These are phyloP conservation scores for Keithomyces neogunnii DNA, from an alignment of 2,329 filamentous ascomycete genomes.

Conservation along the genomic window DNA sequence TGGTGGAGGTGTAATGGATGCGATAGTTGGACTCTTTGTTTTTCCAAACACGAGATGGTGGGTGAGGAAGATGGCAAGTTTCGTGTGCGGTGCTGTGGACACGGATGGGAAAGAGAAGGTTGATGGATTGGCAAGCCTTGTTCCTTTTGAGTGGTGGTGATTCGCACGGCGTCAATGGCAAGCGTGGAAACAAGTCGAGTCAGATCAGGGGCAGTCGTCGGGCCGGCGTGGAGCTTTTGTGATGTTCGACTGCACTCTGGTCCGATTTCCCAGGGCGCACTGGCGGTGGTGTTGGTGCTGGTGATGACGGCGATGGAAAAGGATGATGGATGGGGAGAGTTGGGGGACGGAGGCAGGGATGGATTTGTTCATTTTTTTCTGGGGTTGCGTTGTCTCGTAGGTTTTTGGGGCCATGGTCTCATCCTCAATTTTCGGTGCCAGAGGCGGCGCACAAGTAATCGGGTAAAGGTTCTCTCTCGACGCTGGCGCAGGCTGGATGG, in stretches of 20 bases:
- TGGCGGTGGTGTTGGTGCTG: conserved; percentile 16
- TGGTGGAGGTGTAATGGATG: too few species aligned
- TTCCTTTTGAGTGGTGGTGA: conserved; percentile 13
- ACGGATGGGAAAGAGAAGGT: background rate
- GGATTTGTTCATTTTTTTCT: conserved; percentile 22
- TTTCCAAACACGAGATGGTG: background rate
- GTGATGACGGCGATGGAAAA: conserved; percentile 18
- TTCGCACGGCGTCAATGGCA: conserved; percentile 1
- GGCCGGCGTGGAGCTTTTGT: conserved; percentile 19
- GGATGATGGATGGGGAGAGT: conserved; percentile 12
- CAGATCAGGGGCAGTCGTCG: conserved; percentile 17
- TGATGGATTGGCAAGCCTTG: conserved; percentile 9
- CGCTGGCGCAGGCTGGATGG: conserved; percentile 12
- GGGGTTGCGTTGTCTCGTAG: conserved; percentile 26
- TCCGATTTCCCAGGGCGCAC: conserved; percentile 2
- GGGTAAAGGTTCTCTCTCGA: conserved; percentile 22
- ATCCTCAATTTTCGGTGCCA: conserved; percentile 31
- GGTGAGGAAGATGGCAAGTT: background rate
- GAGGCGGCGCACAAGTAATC: conserved; percentile 29
- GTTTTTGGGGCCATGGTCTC: conserved; percentile 30
- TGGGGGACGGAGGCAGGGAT: conserved; percentile 17
- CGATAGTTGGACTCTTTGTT: background rate
- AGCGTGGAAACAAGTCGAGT: conserved; percentile 16
- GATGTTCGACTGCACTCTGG: conserved; percentile 1
- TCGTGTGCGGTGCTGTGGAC: background rate